phyloP scores from a whole-genome alignment of 768 basidiomycete genomes.

The Boletus eberwhitei region DNA sequence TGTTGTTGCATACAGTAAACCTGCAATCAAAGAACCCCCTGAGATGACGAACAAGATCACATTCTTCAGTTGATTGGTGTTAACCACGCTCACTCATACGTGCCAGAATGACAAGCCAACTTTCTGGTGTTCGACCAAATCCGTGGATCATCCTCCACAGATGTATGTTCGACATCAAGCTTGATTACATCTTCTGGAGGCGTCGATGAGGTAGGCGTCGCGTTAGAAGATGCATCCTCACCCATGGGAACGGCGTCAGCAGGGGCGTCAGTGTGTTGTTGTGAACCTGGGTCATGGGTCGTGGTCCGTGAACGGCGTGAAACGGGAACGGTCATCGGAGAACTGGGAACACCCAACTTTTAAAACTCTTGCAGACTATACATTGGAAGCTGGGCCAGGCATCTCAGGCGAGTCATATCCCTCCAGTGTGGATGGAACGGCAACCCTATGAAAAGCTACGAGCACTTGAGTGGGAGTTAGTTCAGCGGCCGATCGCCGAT shows the following conservation, averaged over 20 bases:
- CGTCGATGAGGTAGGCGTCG: background rate
- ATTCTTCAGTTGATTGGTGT: conserved; percentile 9
- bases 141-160: conserved; percentile 61
- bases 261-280: background rate
- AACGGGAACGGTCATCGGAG: background rate
- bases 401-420: background rate
- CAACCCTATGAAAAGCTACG: background rate
- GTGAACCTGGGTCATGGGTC: background rate
- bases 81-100: background rate
- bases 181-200: background rate
- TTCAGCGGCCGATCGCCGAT: conserved; percentile 10
- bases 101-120: conserved; percentile 27
- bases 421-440: background rate
- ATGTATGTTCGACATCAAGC: conserved; percentile 37
- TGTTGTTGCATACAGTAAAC: conserved; percentile 24
- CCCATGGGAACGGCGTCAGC: background rate
- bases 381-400: background rate
- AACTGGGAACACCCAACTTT: background rate
- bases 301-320: conserved; percentile 5
- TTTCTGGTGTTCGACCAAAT: conserved; percentile 56
- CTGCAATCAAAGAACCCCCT: conserved; percentile 28
- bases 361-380: background rate
- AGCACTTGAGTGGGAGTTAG: background rate
- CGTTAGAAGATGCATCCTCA: background rate
- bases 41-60: conserved; percentile 20